A percentile compares a stretch with the other conserved stretches of the same genome.
phyloP scores from a whole-genome alignment of 2,329 filamentous ascomycete species.

The Diaporthe vexans region DNA sequence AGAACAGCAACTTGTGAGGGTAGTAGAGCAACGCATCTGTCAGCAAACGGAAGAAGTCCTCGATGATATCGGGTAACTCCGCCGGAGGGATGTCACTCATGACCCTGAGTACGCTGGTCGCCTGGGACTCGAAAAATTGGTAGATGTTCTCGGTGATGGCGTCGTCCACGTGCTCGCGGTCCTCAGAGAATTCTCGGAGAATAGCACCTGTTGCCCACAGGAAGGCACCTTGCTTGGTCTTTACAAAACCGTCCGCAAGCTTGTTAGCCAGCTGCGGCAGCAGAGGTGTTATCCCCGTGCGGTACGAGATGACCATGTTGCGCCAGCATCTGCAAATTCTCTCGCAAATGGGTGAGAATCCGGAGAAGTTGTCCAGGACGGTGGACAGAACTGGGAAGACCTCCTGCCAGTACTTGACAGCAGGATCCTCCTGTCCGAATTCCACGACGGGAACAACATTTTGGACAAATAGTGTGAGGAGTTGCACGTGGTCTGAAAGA shows the following conservation, averaged over 20 bases:
- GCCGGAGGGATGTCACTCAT: slow-evolving; percentile 84
- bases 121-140: slow-evolving; percentile 94
- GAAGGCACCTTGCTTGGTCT: slow-evolving; percentile 94
- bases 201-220: slow-evolving; percentile 98
- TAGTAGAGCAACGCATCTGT: slow-evolving; percentile 95
- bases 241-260: slow-evolving; percentile 85
- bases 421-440: slow-evolving; percentile 82
- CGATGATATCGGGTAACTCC: slow-evolving; percentile 87
- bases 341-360: slow-evolving; percentile 91
- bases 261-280: slow-evolving; percentile 90
- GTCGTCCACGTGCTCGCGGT: slow-evolving; percentile 85
- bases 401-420: slow-evolving; percentile 96
- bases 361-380: slow-evolving; percentile 88
- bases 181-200: slow-evolving; percentile 93
- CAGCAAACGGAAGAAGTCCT: slow-evolving; percentile 95
- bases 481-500: slow-evolving; percentile 83
- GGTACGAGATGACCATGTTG: slow-evolving; percentile 96
- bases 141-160: slow-evolving; percentile 91
- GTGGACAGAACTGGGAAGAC: slow-evolving; percentile 90
- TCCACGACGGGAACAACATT: slow-evolving; percentile 80
- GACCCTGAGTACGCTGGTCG: slow-evolving; percentile 88
- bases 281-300: slow-evolving; percentile 88
- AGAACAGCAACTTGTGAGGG: slow-evolving; percentile 85
- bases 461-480: slow-evolving; percentile 93
- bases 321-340: slow-evolving; percentile 95